Evolutionary conservation across 441 rosid species (phyloP).

Genomic region (Capsella rubella): DNA sequence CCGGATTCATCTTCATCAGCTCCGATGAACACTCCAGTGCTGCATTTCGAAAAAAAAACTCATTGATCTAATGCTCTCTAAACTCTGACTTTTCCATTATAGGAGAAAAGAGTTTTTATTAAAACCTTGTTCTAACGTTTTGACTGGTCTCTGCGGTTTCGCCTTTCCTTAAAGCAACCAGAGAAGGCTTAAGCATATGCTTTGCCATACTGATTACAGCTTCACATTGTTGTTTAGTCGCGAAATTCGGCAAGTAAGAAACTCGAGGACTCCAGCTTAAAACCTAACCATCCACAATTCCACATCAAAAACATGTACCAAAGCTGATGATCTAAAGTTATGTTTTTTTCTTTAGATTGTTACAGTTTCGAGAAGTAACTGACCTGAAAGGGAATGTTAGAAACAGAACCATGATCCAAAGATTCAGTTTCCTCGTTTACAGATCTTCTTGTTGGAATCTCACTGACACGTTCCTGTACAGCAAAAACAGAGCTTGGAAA

Average conservation of each 20-base stretch:
- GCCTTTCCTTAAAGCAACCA: slow-evolving; percentile 62
- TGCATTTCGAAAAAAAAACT: slow-evolving; percentile 32
- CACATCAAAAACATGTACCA: neutral
- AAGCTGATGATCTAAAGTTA: neutral
- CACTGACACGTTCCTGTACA: slow-evolving; percentile 38
- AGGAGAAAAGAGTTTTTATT: neutral
- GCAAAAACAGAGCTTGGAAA: neutral
- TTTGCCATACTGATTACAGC: slow-evolving; percentile 57
- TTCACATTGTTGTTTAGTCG: slow-evolving; percentile 63
- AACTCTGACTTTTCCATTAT: neutral
- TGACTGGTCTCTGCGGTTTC: slow-evolving; percentile 53
- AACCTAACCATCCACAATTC: slow-evolving; percentile 47
- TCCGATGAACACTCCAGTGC: slow-evolving; percentile 63
- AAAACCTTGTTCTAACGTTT: slow-evolving; percentile 72
- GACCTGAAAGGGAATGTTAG: slow-evolving; percentile 72
- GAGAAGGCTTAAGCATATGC: slow-evolving; percentile 59
- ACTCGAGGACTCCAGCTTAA: slow-evolving; percentile 81
- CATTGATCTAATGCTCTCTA: neutral
- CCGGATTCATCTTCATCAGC: slow-evolving; percentile 61
- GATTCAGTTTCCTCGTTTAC: slow-evolving; percentile 33
- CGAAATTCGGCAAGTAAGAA: slow-evolving; percentile 64
- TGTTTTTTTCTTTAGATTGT: neutral
- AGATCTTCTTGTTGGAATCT: slow-evolving; percentile 40
- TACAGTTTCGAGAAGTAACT: neutral
- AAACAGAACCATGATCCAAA: slow-evolving; percentile 46